Evolutionary conservation across 1,284 basidiomycete species (phyloP).

Genomic region (Heterobasidion irregulare): DNA sequence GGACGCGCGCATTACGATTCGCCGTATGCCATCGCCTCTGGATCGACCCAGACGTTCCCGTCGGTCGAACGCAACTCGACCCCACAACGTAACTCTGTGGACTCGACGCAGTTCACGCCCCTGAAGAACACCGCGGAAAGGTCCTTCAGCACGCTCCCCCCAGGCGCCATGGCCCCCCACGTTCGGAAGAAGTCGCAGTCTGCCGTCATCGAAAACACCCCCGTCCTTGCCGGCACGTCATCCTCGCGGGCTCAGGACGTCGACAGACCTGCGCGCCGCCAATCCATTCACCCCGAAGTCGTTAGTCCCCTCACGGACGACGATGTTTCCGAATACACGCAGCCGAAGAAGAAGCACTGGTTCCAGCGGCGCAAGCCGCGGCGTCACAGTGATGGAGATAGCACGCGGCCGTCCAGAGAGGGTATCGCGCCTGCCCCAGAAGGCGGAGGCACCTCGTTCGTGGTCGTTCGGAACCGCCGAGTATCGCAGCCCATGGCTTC

Average conservation of each 20-base stretch:
- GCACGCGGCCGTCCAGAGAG: conserved; percentile 13
- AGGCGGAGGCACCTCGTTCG: conserved; percentile 50
- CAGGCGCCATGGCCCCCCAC: conserved; percentile 62
- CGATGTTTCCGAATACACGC: conserved; percentile 13
- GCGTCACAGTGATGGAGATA: conserved; percentile 48
- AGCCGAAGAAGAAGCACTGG: conserved; percentile 54
- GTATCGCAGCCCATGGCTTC: conserved; percentile 15
- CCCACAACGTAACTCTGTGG: conserved; percentile 21
- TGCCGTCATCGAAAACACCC: conserved; percentile 62
- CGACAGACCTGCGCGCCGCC: conserved; percentile 5
- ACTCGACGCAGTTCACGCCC: conserved; percentile 42
- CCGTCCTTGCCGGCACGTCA: conserved; percentile 10
- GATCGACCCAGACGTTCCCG: conserved; percentile 52
- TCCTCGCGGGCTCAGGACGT: conserved; percentile 1
- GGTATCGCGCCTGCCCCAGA: conserved; percentile 17
- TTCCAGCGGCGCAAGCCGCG: conserved; percentile 52
- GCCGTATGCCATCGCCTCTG: conserved; percentile 62
- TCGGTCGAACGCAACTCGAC: conserved; percentile 40
- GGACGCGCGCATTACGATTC: conserved; percentile 71
- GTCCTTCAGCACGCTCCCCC: conserved; percentile 34
- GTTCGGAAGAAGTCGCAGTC: conserved; percentile 73
- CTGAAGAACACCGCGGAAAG: conserved; percentile 29
- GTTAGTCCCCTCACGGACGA: conserved; percentile 14
- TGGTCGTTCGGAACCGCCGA: conserved; percentile 53
- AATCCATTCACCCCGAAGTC: conserved; percentile 9